These are phyloP conservation scores for Erythrophleum ivorense DNA, from an alignment of 331 rosid species.

Conservation along the genomic window DNA sequence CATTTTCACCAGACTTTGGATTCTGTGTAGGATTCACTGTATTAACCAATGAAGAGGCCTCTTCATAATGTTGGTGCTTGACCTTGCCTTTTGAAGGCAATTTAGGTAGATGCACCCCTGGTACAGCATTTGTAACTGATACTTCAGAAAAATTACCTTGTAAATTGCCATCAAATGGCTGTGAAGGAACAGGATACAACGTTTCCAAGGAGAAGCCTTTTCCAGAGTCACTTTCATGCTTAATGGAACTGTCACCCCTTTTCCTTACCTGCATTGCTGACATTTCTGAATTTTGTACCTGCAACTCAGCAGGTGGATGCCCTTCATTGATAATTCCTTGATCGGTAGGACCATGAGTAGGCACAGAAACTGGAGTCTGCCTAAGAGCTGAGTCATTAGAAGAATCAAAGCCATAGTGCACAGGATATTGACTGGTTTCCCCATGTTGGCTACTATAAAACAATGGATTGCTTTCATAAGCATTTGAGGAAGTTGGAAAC, in stretches of 20 bases:
- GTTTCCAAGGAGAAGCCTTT: constrained; percentile 40
- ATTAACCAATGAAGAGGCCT: constrained; percentile 50
- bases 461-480: constrained; percentile 50
- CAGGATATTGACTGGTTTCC: constrained; percentile 54
- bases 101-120: constrained; percentile 45
- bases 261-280: constrained; percentile 46
- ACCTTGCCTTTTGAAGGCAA: constrained; percentile 52
- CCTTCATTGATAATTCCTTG: constrained; percentile 51
- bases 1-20: constrained; percentile 60
- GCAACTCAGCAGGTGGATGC: constrained; percentile 40
- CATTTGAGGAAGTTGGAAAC: constrained; percentile 49
- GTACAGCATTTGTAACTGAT: constrained; percentile 41
- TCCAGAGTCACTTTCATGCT: constrained; percentile 52
- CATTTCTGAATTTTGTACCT: constrained; percentile 52
- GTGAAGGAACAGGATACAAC: constrained; percentile 44
- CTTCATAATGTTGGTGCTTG: constrained; percentile 57
- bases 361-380: constrained; percentile 47
- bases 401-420: constrained; percentile 51
- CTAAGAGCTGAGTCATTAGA: constrained; percentile 44
- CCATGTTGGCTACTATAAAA: constrained; percentile 50
- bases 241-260: constrained; percentile 51
- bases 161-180: constrained; percentile 49
- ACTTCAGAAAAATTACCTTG: constrained; percentile 46
- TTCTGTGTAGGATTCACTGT: constrained; percentile 50
- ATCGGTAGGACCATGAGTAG: constrained; percentile 50